Percentiles rank a stretch among this genome's conserved stretches.
phyloP scores from a whole-genome alignment of 441 rosid species.

The Erodium chrysanthum region DNA sequence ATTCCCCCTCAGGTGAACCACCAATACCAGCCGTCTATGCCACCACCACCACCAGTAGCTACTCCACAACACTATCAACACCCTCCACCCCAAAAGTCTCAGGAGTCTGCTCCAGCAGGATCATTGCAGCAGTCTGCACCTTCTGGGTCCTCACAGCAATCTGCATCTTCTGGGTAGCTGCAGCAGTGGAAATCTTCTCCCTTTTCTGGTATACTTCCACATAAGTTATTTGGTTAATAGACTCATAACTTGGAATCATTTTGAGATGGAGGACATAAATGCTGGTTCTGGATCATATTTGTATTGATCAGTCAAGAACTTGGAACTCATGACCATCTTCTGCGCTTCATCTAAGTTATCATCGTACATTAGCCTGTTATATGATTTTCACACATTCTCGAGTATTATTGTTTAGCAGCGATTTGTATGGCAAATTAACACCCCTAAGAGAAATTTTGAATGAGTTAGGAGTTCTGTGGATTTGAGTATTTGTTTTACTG shows the following conservation, averaged over 20 bases:
- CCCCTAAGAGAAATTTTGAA: not conserved
- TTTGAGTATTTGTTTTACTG: not conserved
- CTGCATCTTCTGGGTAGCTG: conserved; percentile 23
- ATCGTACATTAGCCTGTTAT: not conserved
- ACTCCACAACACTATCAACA: not conserved
- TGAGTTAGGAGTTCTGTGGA: not conserved
- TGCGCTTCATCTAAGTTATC: not conserved
- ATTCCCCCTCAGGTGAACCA: conserved; percentile 40
- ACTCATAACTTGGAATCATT: not conserved
- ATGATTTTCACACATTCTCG: not conserved
- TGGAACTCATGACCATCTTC: not conserved
- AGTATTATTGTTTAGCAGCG: not conserved
- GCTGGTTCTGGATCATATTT: not conserved
- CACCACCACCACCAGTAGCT: conserved; percentile 8
- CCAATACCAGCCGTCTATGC: conserved; percentile 47
- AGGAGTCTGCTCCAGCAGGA: not conserved
- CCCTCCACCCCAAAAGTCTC: conserved; percentile 1
- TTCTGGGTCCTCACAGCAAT: conserved; percentile 22
- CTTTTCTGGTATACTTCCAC: not conserved
- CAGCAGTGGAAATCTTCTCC: conserved; percentile 11
- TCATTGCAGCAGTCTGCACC: conserved; percentile 22
- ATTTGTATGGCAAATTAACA: not conserved
- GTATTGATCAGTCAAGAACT: not conserved
- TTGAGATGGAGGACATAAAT: not conserved
- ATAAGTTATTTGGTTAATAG: not conserved